A percentile compares a stretch with the other conserved stretches of the same genome.
phyloP scores from a whole-genome alignment of 2,329 filamentous ascomycete genomes.

The Aspergillus awamori region DNA sequence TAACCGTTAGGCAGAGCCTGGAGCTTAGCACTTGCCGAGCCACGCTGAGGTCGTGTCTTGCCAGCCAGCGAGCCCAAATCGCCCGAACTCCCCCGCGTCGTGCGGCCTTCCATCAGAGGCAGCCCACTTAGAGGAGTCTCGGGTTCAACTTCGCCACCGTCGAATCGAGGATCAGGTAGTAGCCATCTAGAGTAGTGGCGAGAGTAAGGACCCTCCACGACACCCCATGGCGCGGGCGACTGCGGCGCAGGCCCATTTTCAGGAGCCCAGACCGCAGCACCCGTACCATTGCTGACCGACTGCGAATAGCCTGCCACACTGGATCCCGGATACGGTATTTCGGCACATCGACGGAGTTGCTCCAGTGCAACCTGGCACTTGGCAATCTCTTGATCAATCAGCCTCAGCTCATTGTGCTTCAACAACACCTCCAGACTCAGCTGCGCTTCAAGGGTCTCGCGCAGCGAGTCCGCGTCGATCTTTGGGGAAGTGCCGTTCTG shows the following conservation, averaged over 20 bases:
- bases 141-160: constrained; percentile 58
- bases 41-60: constrained; percentile 61
- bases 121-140: constrained; percentile 26
- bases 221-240: constrained; percentile 86
- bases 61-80: constrained; percentile 56
- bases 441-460: constrained; percentile 78
- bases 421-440: constrained; percentile 88
- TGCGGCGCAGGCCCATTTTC: constrained; percentile 68
- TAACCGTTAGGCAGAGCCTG: constrained; percentile 72
- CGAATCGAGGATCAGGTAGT: constrained; percentile 83
- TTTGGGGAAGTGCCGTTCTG: constrained; percentile 26
- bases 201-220: constrained; percentile 88
- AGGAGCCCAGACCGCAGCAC: constrained; percentile 66
- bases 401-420: constrained; percentile 90
- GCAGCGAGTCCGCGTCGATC: constrained; percentile 54
- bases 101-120: constrained; percentile 67
- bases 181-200: constrained; percentile 96
- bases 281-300: constrained; percentile 73
- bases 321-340: constrained; percentile 84
- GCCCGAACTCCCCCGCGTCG: constrained; percentile 74
- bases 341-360: constrained; percentile 86
- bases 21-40: constrained; percentile 64
- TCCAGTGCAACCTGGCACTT: constrained; percentile 94
- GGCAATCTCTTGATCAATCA: constrained; percentile 94
- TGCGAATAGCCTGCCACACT: constrained; percentile 62